Conservation (phyloP, 306 rosid genomes). For the Trichosanthes cucumerina region DNA sequence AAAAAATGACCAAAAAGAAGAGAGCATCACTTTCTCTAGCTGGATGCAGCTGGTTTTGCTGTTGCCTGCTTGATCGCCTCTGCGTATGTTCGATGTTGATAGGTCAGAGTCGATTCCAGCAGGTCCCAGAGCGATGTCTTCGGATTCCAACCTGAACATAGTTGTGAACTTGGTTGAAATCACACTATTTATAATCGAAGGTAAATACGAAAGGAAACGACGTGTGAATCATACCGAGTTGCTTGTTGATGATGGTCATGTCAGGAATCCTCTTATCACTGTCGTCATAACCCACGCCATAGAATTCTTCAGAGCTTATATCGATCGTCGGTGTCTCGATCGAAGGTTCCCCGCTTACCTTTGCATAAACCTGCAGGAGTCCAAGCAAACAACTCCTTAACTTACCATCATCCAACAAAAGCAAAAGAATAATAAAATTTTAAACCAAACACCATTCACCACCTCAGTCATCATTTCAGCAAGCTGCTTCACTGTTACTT, state of each 20-base stretch:
- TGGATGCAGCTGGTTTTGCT: constrained; percentile 55
- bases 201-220: not conserved
- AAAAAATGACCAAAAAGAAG: not conserved
- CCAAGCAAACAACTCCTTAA: not conserved
- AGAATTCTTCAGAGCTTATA: constrained; percentile 81
- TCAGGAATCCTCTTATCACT: constrained; percentile 94
- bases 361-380: constrained; percentile 52
- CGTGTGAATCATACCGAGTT: constrained; percentile 48
- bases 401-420: not conserved
- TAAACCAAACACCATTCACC: not conserved
- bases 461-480: constrained; percentile 93
- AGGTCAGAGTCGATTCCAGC: constrained; percentile 87
- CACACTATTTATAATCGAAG: not conserved
- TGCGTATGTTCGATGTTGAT: constrained; percentile 87
- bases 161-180: not conserved
- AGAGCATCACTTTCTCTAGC: constrained; percentile 16
- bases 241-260: constrained; percentile 85
- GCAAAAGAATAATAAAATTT: not conserved
- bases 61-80: constrained; percentile 63
- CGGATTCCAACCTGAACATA: constrained; percentile 65
- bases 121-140: constrained; percentile 85
- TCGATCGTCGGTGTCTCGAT: constrained; percentile 55
- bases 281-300: constrained; percentile 86
- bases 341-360: constrained; percentile 64
- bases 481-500: constrained; percentile 93